Evolutionary conservation across 164 flowering plant genomes (phyloP), one percentile per base, ranked within the genome.

Genomic region (Euptelea pleiosperma): DNA sequence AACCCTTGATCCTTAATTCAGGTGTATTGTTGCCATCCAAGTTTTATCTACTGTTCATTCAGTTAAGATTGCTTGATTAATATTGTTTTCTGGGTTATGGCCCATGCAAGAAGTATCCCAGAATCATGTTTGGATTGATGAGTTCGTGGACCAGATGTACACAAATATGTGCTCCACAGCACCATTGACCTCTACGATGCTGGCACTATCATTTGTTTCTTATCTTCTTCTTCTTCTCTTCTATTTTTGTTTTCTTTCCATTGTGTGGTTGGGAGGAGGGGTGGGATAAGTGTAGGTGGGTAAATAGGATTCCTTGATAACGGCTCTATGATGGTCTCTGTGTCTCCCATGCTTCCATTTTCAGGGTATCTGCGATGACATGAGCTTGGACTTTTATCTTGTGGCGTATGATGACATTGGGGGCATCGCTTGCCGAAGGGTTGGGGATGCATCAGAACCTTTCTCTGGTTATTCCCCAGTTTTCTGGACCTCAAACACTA

Each of bases 381-480:
- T 61, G 82, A 86, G 70, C 61, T 68, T 89, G 82, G 81, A 77
- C 44, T 89, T 92, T 65, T 92, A 75, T 73, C 83, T 87, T 2
- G 89, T 89, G 37, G 62, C 69, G 3, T 92, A 87, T 53, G 94
- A 89, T 77, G 94, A 85, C 60, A 68, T 79, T 68, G 94, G 94
- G 8, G 94, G 97, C 30, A 68, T 92, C 31, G 63, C 75, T 42
- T 92, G 96, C 70, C 72, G 88, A 52, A 86, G 73, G 63, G 63
- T 89, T 43, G 89, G 85, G 48, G 82, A 87, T 70, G 63, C 85
- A 33, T 65, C 76, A 15, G 75, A 69, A 45, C 76, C 78, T 18
- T 72, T 72, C 18, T 66, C 76, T 28, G 67, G 79, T 31, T 72
- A 57, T 59, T 66, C 73, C 33, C 91, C 90, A 0, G 82, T 92